Evolutionary conservation across 2,329 filamentous ascomycete species (phyloP).

Genomic region (Whalleya microplaca): DNA sequence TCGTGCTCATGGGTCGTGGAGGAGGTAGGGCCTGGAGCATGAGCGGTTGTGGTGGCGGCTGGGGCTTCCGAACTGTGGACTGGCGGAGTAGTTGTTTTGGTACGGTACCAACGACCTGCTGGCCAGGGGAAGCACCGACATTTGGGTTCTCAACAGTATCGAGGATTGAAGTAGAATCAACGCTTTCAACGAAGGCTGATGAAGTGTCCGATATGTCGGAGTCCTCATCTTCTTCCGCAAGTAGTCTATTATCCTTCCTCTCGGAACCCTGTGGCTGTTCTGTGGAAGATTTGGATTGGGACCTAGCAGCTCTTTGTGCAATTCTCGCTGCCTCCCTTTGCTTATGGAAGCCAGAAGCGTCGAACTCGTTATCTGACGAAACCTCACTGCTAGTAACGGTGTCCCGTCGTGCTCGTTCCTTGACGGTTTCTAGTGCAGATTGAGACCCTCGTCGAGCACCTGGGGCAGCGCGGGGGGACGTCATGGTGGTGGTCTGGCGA

Average conservation of each 20-base stretch:
- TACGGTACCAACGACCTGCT: conserved; percentile 66
- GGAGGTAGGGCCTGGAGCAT: conserved; percentile 71
- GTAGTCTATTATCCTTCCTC: conserved; percentile 52
- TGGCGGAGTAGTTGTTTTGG: conserved; percentile 63
- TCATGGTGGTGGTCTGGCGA: conserved; percentile 54
- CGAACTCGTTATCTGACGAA: conserved; percentile 80
- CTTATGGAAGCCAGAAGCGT: conserved; percentile 66
- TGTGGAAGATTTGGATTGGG: conserved; percentile 57
- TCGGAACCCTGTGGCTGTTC: conserved; percentile 50
- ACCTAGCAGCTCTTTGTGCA: conserved; percentile 56
- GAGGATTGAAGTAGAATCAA: conserved; percentile 73
- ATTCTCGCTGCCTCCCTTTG: conserved; percentile 65
- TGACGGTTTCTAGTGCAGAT: conserved; percentile 70
- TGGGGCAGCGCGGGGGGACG: conserved; percentile 52
- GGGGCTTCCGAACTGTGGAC: conserved; percentile 67
- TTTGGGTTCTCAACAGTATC: conserved; percentile 64
- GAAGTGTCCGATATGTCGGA: conserved; percentile 66
- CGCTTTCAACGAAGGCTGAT: conserved; percentile 67
- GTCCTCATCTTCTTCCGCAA: conserved; percentile 62
- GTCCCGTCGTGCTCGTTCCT: conserved; percentile 71
- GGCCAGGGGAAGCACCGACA: conserved; percentile 56
- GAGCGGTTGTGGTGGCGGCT: conserved; percentile 57
- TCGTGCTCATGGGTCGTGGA: conserved; percentile 67
- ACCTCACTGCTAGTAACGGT: conserved; percentile 83
- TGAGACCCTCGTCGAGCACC: conserved; percentile 68